Conservation (phyloP, 1,139 yeast species). For the Saccharomyces hybrid region DNA sequence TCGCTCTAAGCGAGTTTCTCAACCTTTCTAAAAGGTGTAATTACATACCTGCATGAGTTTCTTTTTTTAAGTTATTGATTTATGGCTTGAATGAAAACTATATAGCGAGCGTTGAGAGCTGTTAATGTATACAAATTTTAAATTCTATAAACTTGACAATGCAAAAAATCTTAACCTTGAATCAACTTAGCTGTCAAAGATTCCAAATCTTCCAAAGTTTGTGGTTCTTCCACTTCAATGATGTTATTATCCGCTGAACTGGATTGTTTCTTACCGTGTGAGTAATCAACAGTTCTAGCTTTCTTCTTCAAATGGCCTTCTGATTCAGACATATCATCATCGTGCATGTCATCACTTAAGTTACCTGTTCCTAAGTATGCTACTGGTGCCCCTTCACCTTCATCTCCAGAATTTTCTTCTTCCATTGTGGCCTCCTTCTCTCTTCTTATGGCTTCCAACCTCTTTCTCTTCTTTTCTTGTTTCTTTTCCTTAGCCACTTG, state of each 20-base stretch:
- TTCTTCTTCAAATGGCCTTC: conserved; percentile 47
- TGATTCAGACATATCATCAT: conserved; percentile 33
- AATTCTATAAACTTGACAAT: neutral
- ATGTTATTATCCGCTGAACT: conserved; percentile 31
- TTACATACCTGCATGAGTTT: neutral
- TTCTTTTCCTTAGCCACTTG: conserved; percentile 72
- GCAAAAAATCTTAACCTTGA: conserved; percentile 10
- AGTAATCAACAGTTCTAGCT: conserved; percentile 27
- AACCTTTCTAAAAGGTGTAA: neutral
- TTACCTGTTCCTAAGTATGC: conserved; percentile 31
- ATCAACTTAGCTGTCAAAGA: conserved; percentile 71
- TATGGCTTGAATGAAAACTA: neutral
- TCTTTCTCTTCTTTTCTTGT: conserved; percentile 80
- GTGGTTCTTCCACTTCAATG: conserved; percentile 78
- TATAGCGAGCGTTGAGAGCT: neutral
- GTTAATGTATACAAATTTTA: neutral
- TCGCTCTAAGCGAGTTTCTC: neutral
- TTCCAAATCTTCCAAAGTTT: conserved; percentile 87
- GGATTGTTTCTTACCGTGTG: conserved; percentile 28
- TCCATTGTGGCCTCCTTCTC: conserved; percentile 37
- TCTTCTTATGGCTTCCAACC: conserved; percentile 71
- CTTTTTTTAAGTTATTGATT: neutral
- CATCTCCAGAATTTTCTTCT: conserved; percentile 31
- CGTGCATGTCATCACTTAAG: conserved; percentile 36
- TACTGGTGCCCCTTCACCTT: conserved; percentile 16